Conservation (phyloP, 2,329 filamentous ascomycete genomes). For the Podosphaera fusca region DNA sequence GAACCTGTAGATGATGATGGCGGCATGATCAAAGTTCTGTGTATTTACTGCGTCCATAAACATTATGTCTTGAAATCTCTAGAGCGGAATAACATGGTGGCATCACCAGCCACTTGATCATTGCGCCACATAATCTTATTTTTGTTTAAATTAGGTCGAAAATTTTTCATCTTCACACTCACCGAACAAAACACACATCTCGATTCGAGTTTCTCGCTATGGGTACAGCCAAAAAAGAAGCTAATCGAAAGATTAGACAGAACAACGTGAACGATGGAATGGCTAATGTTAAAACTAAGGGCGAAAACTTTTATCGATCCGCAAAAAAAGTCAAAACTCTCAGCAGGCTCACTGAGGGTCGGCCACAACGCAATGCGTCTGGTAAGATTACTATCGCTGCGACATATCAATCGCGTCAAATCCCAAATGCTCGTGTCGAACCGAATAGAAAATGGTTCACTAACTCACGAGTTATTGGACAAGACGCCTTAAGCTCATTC, state of each 20-base stretch:
- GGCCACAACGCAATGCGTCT: constrained; percentile 54
- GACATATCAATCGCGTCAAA: constrained; percentile 59
- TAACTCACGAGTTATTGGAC: constrained; percentile 73
- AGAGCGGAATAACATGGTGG: no score
- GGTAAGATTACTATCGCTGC: constrained; percentile 74
- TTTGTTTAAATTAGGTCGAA: background rate
- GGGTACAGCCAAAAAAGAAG: constrained; percentile 87
- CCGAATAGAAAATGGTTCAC: constrained; percentile 97
- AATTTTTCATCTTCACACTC: background rate
- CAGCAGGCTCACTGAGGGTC: constrained; percentile 79
- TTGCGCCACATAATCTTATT: background rate
- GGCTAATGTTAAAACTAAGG: constrained; percentile 78
- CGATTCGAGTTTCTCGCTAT: constrained; percentile 22
- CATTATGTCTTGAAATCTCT: no score
- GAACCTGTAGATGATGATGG: background rate
- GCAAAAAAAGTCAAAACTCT: constrained; percentile 76
- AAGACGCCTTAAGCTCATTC: constrained; percentile 70
- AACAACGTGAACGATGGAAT: constrained; percentile 71
- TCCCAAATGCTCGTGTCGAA: constrained; percentile 69
- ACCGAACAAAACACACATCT: no score
- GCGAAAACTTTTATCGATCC: constrained; percentile 91
- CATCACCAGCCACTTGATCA: no score
- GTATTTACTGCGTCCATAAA: no score
- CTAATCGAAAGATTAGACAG: constrained; percentile 58
- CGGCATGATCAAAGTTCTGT: background rate